Percentiles rank a stretch among this genome's conserved stretches.
Evolutionary conservation across 192 early-diverging fungal species (phyloP).

Genomic region (Pilaira anomala): DNA sequence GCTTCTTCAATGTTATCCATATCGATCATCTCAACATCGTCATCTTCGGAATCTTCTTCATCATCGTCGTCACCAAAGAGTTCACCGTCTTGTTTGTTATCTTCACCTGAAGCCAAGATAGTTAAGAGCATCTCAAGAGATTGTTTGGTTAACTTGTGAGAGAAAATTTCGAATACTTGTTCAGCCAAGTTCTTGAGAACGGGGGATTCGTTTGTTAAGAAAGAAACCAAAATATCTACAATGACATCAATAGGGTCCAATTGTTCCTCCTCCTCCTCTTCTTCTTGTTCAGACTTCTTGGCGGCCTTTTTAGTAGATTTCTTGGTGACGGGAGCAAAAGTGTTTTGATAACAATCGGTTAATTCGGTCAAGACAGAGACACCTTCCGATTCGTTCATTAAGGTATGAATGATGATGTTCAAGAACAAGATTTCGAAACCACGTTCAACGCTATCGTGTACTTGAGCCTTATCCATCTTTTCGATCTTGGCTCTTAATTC

Average conservation of each 20-base stretch:
- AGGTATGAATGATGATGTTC: constrained; percentile 61
- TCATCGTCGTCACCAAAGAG: constrained; percentile 53
- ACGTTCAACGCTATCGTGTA: constrained; percentile 39
- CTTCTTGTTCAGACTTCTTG: constrained; percentile 36
- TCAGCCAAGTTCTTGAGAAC: constrained; percentile 72
- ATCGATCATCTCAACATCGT: constrained; percentile 34
- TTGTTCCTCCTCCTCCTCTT: constrained; percentile 56
- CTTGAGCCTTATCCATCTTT: constrained; percentile 13
- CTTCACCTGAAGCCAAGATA: constrained; percentile 51
- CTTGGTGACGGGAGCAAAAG: constrained; percentile 49
- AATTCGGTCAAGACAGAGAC: constrained; percentile 67
- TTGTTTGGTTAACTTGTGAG: constrained; percentile 66
- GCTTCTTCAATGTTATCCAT: constrained; percentile 26
- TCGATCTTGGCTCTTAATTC: constrained; percentile 40
- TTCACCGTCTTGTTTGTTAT: constrained; percentile 54
- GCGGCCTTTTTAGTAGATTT: constrained; percentile 34
- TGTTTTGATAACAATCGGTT: constrained; percentile 67
- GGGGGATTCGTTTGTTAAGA: constrained; percentile 81
- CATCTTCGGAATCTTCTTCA: constrained; percentile 47
- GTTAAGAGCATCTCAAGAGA: constrained; percentile 73
- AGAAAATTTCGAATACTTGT: constrained; percentile 84
- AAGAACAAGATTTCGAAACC: constrained; percentile 74
- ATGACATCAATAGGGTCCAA: constrained; percentile 88
- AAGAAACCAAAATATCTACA: constrained; percentile 85
- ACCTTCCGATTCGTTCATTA: constrained; percentile 62